Base-by-base conservation (phyloP, 345 rosid genomes). In the Cardamine chenopodiifolia region DNA sequence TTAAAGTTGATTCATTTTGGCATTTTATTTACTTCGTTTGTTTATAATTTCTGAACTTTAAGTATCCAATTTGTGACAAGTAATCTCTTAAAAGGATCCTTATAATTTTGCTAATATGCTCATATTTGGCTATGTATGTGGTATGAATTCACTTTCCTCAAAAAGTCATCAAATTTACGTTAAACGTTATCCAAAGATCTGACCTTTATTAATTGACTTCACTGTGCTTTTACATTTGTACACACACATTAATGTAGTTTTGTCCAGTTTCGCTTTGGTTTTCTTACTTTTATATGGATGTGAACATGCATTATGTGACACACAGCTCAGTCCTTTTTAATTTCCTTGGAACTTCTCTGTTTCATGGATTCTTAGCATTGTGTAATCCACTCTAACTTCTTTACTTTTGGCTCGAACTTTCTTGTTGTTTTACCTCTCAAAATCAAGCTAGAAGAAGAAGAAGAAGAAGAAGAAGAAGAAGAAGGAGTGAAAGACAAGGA, bases 111-210 rank as follows among this genome's bases (percentile, higher is more conserved):
- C 25, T 59, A 68, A 31, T 68, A 20, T 58, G 68, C 20, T 69
- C 49, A 44, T 50, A 17, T 15, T 14, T 62, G 55, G 52, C 55
- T 55, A 5, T 56, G 23, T 42, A 40, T 17, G 22, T 68, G 26
- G 68, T 75, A 4, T 62, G 39, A 69, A 76, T 54, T 54, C 50
- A 13, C 17, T 69, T 62, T 44, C 19, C 34, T 18, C 32, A 32
- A 59, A 34, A 68, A 17, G 79, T 61, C 35, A 12, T 74, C 64
- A 22, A 22, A 4, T 17, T 74, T 74, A 9, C 61, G 1, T 15
- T 25, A 66, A 40, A 26, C 31, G n/a, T 77, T 63, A 56, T 70
- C 76, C 10, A 48, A 77, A 77, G 62, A 57, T 70, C 71, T 70
- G 60, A 49, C 37, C 28, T 15, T 63, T 64, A 64, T 56, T 64